Evolutionary conservation across 805 yeast species (phyloP).

Genomic region (Danielia oregonensis): DNA sequence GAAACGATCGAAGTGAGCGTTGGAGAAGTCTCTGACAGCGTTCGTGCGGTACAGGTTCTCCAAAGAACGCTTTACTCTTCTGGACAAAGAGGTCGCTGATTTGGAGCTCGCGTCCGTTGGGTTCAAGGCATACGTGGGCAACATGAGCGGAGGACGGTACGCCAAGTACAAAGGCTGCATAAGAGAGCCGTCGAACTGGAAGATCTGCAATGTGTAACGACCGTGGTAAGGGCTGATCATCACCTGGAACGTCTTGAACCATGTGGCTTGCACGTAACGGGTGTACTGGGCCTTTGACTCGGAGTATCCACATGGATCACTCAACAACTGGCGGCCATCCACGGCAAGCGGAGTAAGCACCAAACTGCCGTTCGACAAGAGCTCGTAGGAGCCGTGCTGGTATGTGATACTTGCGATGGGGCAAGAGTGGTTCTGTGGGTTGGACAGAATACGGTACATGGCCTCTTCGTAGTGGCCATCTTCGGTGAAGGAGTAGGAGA

Average conservation of each 20-base stretch:
- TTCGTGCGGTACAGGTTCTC: conserved; percentile 79
- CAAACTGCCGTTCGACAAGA: conserved; percentile 63
- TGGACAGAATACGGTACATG: conserved; percentile 68
- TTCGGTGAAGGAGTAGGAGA: conserved; percentile 85
- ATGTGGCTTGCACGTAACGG: conserved; percentile 67
- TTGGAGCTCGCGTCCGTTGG: conserved; percentile 58
- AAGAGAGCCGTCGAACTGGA: conserved; percentile 73
- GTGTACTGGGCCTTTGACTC: conserved; percentile 49
- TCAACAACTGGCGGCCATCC: conserved; percentile 88
- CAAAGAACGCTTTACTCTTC: conserved; percentile 63
- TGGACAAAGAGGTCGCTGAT: conserved; percentile 30
- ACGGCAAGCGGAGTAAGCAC: conserved; percentile 69
- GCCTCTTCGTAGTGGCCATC: conserved; percentile 95
- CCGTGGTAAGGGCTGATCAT: conserved; percentile 80
- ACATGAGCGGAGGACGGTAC: conserved; percentile 92
- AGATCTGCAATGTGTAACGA: conserved; percentile 67
- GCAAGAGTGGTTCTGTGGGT: conserved; percentile 74
- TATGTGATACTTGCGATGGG: conserved; percentile 76
- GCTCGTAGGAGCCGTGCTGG: conserved; percentile 84
- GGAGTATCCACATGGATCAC: conserved; percentile 71
- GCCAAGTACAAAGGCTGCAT: conserved; percentile 89
- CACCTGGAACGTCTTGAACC: conserved; percentile 55
- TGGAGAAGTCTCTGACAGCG: conserved; percentile 50
- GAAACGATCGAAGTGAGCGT: conserved; percentile 38
- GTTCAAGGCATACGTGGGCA: conserved; percentile 87